Conservation (phyloP, 2,329 filamentous ascomycete species). For the Microcyclospora tardicrescens region DNA sequence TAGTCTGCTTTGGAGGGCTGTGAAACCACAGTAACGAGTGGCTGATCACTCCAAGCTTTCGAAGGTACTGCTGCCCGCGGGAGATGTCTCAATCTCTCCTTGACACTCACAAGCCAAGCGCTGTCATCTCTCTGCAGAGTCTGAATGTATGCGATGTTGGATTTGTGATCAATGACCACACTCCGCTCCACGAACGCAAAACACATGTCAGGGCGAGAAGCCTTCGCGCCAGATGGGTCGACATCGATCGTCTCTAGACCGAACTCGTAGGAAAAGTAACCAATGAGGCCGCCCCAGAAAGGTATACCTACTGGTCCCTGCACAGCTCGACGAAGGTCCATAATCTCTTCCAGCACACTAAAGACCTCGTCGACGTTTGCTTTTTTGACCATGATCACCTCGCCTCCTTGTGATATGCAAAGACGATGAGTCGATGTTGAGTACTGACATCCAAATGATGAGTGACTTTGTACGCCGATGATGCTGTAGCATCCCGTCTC, state of each 20-base stretch:
- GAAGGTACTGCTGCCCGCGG: background rate
- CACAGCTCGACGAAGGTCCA: slow-evolving; percentile 23
- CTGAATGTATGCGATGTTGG: slow-evolving; percentile 52
- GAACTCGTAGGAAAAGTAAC: slow-evolving; percentile 75
- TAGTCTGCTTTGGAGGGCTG: slow-evolving; percentile 35
- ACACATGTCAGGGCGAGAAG: slow-evolving; percentile 54
- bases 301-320: slow-evolving; percentile 32
- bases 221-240: slow-evolving; percentile 20
- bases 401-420: background rate
- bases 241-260: slow-evolving; percentile 52
- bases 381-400: slow-evolving; percentile 3
- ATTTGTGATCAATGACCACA: slow-evolving; percentile 61
- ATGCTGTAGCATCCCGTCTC: slow-evolving; percentile 58
- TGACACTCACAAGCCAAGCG: slow-evolving; percentile 14
- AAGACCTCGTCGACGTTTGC: slow-evolving; percentile 24
- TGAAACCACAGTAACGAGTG: slow-evolving; percentile 2
- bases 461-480: slow-evolving; percentile 48
- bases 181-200: slow-evolving; percentile 66
- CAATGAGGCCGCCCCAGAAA: slow-evolving; percentile 75
- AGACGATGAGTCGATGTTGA: slow-evolving; percentile 9
- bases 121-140: slow-evolving; percentile 40
- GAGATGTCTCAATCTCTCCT: slow-evolving; percentile 1
- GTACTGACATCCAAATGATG: slow-evolving; percentile 12
- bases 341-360: slow-evolving; percentile 27
- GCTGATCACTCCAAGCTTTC: slow-evolving; percentile 1